phyloP scores from a whole-genome alignment of 805 yeast species.

The Tetrapisispora phaffii region DNA sequence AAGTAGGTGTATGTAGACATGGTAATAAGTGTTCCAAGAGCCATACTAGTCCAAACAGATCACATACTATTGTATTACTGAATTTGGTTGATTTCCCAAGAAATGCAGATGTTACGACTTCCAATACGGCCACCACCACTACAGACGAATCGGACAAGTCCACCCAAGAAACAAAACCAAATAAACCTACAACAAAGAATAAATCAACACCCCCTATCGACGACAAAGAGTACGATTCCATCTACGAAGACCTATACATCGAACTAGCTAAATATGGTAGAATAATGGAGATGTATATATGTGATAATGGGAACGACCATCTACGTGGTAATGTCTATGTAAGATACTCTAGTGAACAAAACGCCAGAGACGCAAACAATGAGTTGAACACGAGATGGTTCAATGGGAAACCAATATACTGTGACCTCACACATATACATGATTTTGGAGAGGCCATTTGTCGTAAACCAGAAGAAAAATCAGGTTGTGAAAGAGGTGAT shows the following conservation, averaged over 20 bases:
- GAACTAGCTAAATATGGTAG: constrained; percentile 44
- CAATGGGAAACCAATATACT: constrained; percentile 63
- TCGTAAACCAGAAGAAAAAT: constrained; percentile 48
- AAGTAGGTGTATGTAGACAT: constrained; percentile 89
- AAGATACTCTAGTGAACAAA: constrained; percentile 42
- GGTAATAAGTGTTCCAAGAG: constrained; percentile 77
- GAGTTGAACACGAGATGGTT: constrained; percentile 75
- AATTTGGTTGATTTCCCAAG: constrained; percentile 41
- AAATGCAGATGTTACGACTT: constrained; percentile 36
- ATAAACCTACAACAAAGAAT: background rate
- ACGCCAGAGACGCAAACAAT: constrained; percentile 52
- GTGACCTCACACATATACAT: constrained; percentile 68
- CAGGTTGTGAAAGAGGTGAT: constrained; percentile 66
- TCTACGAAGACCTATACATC: constrained; percentile 62
- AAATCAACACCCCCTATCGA: constrained; percentile 7
- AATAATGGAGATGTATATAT: constrained; percentile 56
- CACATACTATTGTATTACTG: constrained; percentile 50
- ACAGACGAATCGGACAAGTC: background rate
- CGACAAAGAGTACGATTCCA: constrained; percentile 41
- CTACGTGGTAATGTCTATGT: constrained; percentile 80
- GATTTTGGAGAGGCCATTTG: constrained; percentile 67
- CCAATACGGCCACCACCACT: background rate
- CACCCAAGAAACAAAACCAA: background rate
- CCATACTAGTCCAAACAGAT: constrained; percentile 55
- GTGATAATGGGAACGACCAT: constrained; percentile 77